Conservation (phyloP, 129 eudicot genomes). For the Artemisia argyi region DNA sequence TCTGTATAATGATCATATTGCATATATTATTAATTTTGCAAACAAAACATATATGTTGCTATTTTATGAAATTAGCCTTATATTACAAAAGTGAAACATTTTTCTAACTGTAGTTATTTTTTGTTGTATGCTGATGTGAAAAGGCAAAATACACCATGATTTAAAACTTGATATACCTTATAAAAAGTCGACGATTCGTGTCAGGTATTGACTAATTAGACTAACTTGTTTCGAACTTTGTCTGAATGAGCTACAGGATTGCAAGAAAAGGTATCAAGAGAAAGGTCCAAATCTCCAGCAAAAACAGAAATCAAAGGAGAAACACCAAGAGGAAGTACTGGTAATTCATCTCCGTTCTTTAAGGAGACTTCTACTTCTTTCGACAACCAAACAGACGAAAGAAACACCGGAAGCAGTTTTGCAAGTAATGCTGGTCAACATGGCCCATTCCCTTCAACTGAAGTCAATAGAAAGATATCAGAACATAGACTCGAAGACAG, state of each 20-base stretch:
- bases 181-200: background rate
- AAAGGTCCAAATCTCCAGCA: constrained; percentile 33
- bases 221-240: background rate
- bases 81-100: background rate
- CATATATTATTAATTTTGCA: no score
- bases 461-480: constrained; percentile 10
- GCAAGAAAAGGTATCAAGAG: constrained; percentile 39
- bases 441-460: background rate
- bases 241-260: constrained; percentile 21
- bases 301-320: constrained; percentile 16
- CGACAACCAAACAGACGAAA: constrained; percentile 28
- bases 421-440: constrained; percentile 5
- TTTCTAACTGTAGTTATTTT: background rate
- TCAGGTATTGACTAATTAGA: no score
- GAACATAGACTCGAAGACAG: constrained; percentile 34
- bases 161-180: background rate
- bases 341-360: constrained; percentile 19
- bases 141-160: background rate
- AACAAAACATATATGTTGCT: no score
- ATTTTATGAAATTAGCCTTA: background rate
- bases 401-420: constrained; percentile 28
- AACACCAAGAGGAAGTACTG: no score
- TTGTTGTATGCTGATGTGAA: background rate
- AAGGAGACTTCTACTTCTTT: constrained; percentile 39
- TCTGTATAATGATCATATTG: no score